These are phyloP conservation scores for Salix koriyanagi DNA, from an alignment of 345 rosid species.

Conservation along the genomic window DNA sequence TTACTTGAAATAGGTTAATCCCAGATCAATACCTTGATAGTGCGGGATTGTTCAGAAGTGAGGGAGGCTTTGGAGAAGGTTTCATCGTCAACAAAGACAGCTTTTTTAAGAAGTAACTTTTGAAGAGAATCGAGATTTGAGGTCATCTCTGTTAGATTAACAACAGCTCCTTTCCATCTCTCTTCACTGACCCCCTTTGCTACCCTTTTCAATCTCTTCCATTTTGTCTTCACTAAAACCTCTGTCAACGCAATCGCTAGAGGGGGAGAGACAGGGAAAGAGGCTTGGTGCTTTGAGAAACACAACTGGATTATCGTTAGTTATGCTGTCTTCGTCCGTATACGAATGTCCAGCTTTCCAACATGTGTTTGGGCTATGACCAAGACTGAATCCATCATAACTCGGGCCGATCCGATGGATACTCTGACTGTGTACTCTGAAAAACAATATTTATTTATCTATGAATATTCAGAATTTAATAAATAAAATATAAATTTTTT, in stretches of 20 bases:
- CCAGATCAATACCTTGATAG: slow-evolving; percentile 61
- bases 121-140: slow-evolving; percentile 84
- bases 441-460: too few species aligned
- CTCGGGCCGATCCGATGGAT: not conserved
- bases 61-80: slow-evolving; percentile 83
- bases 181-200: slow-evolving; percentile 40
- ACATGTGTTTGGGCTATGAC: not conserved
- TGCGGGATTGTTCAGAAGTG: slow-evolving; percentile 81
- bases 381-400: not conserved
- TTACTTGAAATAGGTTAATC: not conserved
- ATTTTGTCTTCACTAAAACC: not conserved
- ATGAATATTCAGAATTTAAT: too few species aligned
- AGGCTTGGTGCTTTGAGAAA: not conserved
- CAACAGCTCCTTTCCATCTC: slow-evolving; percentile 84
- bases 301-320: not conserved
- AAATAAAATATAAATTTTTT: too few species aligned
- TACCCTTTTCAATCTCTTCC: slow-evolving; percentile 56
- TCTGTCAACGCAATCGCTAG: not conserved
- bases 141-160: slow-evolving; percentile 78
- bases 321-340: not conserved
- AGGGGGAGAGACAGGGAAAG: not conserved
- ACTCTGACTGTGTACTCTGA: too few species aligned
- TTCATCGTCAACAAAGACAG: slow-evolving; percentile 90
- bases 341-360: not conserved
- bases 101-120: slow-evolving; percentile 75